Base-by-base conservation (phyloP, 495 filamentous ascomycete species). In the Pseudoneurospora amorphoporcata region DNA sequence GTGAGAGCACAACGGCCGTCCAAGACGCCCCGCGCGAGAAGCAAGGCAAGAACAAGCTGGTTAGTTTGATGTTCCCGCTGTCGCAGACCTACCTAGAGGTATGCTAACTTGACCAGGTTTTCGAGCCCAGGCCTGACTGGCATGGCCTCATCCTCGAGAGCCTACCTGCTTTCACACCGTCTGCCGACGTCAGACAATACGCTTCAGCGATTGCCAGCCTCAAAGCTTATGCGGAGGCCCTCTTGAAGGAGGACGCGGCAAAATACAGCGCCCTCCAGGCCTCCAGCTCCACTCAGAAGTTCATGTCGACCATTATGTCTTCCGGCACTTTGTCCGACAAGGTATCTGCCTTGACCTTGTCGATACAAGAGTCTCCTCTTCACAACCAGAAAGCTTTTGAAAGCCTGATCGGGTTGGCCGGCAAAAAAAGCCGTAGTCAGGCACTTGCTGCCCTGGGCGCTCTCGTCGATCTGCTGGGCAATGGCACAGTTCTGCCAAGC, bases 291-390 rank as follows among this genome's bases (percentile, higher is more conserved):
- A 92, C 94, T 10, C 90, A 94, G 78, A 95, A 92, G 81, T 99
- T 98, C 84, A 89, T 98, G 83, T 92, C 92, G 2, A 96, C 94
- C 6, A 97, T 99, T 79, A 98, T 99, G 95, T 83, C 94, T 17
- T 94, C 94, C 2, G 95, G 95, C 83, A 99, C 96, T 8, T 86
- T 97, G 70, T 95, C 94, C 41, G 95, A 99, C 82, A 98, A 97
- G 80, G 92, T 98, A 39, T 98, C 96, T 3, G 95, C 95, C 7
- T 82, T 98, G 75, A 99, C 95, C 2, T 84, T 99, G 68, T 91
- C 94, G 35, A 90, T 97, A 16, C 95, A 99, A 82, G 95, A 98
- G 78, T 98, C 95, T 4, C 95, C 95, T 6, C 82, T 98, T 68
- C 95, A 99, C 77, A 97, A 93, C 68, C 90, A 88, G 69, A 96